These are phyloP conservation scores for Pinus taeda DNA, from an alignment of 75 land plant species.

Conservation along the genomic window DNA sequence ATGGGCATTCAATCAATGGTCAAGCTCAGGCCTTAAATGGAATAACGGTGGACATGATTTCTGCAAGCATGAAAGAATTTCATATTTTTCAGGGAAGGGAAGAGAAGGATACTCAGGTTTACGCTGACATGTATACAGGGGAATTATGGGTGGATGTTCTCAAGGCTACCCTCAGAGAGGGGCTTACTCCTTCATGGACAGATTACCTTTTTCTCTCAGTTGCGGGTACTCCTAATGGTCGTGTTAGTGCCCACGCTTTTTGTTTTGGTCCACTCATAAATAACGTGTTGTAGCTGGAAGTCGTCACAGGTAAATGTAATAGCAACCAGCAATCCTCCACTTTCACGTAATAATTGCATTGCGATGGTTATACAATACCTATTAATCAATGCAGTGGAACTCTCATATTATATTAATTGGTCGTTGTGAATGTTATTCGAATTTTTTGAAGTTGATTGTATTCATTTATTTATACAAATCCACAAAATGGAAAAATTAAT, in stretches of 20 bases:
- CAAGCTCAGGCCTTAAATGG: constrained; percentile 52
- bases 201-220: constrained; percentile 44
- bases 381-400: too few species aligned
- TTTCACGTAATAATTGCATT: too few species aligned
- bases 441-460: too few species aligned
- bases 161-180: constrained; percentile 27
- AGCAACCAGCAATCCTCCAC: too few species aligned
- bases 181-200: constrained; percentile 53
- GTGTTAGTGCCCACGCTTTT: constrained; percentile 51
- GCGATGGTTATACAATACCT: too few species aligned
- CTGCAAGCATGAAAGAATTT: constrained; percentile 14
- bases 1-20: constrained; percentile 51
- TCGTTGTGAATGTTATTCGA: too few species aligned
- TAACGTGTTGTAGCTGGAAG: constrained; percentile 13
- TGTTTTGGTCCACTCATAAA: constrained; percentile 35
- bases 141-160: constrained; percentile 80
- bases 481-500: too few species aligned
- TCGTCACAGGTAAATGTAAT: too few species aligned
- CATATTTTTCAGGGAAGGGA: constrained; percentile 2
- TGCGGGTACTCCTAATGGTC: constrained; percentile 54
- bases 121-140: constrained; percentile 56
- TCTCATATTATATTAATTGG: too few species aligned
- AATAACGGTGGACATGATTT: constrained; percentile 31
- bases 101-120: neutral
- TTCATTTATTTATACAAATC: too few species aligned